Base-by-base conservation (phyloP, 106 monocot species). In the Dioscorea dumetorum region DNA sequence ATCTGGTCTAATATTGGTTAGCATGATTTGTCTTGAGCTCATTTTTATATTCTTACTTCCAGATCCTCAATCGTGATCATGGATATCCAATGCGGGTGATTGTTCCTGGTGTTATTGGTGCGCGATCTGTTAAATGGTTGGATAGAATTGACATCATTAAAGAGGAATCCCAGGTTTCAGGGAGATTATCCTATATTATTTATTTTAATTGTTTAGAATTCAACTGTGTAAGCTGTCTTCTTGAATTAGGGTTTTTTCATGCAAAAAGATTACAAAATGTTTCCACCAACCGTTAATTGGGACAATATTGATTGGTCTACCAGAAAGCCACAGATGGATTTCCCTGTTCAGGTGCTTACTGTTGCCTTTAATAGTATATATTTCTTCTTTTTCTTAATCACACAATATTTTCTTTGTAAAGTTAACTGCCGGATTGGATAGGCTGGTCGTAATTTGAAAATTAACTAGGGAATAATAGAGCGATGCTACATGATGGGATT, bases 251-350 rank as follows among this genome's bases (percentile, higher is more conserved):
- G 95, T 0, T 95, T 95, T 74, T 95, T 91, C 53, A 88, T 91
- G 88, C 85, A 85, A 79, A 95, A 88, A 57, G 95, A 95, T 66
- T 95, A 95, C 81, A 95, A 95, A 68, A 95, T 91, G 95, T 95
- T 95, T 79, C 91, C 91, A 31, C 95, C 95, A 33, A 70, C 88
- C 23, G 91, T 95, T 69, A 71, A 95, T 62, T 95, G 95, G 95
- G 84, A 95, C 31, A 95, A 91, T 71, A 95, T 91, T 67, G 56
- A 84, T 41, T 95, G 95, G 95, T 75, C 81, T 66, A 71, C 85
- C 21, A 85, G 95, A 65, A 79, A 56, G 64, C 78, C 95, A 0
- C 95, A 91, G 32, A 95, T 95, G 95, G 95, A 95, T 67, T 95
- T 91, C 48, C 95, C 95, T 58, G 91, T 95, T 14, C 95, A 95